Conservation (phyloP, 2,329 filamentous ascomycete species). For the Penicillium sp. region DNA sequence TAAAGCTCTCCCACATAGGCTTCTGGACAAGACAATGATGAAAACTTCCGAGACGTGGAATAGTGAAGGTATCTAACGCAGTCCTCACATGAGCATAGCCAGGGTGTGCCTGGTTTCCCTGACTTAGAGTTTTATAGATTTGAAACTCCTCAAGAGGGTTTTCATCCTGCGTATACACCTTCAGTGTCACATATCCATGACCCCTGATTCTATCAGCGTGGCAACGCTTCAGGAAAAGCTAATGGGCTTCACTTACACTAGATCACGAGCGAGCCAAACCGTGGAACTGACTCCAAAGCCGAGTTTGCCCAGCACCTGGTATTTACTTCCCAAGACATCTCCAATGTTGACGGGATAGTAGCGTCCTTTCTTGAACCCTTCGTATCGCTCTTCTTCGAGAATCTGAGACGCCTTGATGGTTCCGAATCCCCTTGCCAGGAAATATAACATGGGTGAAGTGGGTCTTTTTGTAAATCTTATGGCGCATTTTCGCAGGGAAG, state of each 20-base stretch:
- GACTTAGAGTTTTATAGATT: not conserved
- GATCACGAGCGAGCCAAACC: not conserved
- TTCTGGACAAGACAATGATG: constrained; percentile 38
- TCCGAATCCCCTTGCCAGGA: not conserved
- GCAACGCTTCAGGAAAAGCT: no score
- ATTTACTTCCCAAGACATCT: not conserved
- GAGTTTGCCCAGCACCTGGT: not conserved
- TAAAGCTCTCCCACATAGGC: constrained; percentile 37
- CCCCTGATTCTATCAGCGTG: not conserved
- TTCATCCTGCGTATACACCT: constrained; percentile 6
- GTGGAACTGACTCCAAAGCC: not conserved
- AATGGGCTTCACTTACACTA: not conserved
- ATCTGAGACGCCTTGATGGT: not conserved
- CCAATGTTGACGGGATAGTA: not conserved
- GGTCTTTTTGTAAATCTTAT: no score
- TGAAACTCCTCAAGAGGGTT: constrained; percentile 2
- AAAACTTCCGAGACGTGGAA: constrained; percentile 24
- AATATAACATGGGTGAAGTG: not conserved
- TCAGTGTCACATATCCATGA: constrained; percentile 9
- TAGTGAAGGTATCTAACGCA: constrained; percentile 26
- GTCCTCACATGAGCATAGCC: constrained; percentile 8
- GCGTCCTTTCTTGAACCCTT: not conserved
- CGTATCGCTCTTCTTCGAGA: not conserved
- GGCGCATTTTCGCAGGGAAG: no score
- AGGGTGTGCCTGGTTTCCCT: not conserved